Conservation (phyloP, 1,284 basidiomycete species). For the Malassezia globosa region DNA sequence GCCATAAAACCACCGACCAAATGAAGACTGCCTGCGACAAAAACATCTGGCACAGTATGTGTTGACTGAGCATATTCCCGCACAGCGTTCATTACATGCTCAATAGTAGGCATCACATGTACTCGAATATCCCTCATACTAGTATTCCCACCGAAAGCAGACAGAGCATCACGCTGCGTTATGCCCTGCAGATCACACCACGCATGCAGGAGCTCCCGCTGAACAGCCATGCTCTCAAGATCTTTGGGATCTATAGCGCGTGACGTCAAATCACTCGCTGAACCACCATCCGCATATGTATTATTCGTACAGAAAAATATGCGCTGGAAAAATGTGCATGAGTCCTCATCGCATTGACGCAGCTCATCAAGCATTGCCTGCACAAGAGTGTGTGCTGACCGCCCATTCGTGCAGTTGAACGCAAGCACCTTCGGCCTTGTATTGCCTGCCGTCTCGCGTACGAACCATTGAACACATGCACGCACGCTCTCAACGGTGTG, state of each 20-base stretch:
- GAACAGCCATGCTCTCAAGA: constrained; percentile 29
- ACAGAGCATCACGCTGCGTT: not conserved
- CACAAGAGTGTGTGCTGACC: constrained; percentile 67
- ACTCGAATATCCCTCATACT: constrained; percentile 29
- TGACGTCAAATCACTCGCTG: constrained; percentile 58
- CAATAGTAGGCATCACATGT: constrained; percentile 70
- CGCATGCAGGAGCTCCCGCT: constrained; percentile 29
- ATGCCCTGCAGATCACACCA: constrained; percentile 24
- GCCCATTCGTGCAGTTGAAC: constrained; percentile 91
- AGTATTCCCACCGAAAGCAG: not conserved
- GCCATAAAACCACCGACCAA: constrained; percentile 85
- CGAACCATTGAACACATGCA: constrained; percentile 75
- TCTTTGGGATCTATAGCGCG: constrained; percentile 30
- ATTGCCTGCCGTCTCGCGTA: constrained; percentile 20
- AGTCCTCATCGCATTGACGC: constrained; percentile 2
- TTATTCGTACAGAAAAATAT: constrained; percentile 93
- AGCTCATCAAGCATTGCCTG: constrained; percentile 52
- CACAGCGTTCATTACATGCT: constrained; percentile 56
- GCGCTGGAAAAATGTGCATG: constrained; percentile 59
- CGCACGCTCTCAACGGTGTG: constrained; percentile 84
- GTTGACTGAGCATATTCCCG: constrained; percentile 44
- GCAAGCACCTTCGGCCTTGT: constrained; percentile 57
- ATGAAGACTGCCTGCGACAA: constrained; percentile 86
- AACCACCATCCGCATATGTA: constrained; percentile 76
- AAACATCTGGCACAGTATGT: constrained; percentile 53